A percentile compares a stretch with the other conserved stretches of the same genome.
phyloP scores from a whole-genome alignment of 805 yeast genomes.

The Saturnispora kantuleensis region DNA sequence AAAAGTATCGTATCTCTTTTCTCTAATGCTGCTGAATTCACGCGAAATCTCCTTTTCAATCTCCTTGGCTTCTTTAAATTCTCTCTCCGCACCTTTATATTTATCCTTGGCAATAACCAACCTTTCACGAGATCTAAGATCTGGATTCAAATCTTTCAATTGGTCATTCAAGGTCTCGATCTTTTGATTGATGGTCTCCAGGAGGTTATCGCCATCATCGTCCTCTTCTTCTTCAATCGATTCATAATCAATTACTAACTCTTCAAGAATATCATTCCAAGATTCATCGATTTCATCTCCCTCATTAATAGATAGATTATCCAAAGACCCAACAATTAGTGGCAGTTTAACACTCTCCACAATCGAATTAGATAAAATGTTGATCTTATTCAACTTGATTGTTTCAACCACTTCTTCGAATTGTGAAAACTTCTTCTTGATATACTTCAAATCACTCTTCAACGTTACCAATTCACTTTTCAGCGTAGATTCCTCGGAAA shows the following conservation, averaged over 20 bases:
- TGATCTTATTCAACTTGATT: slow-evolving; percentile 44
- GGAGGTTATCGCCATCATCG: slow-evolving; percentile 24
- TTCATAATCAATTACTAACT: slow-evolving; percentile 47
- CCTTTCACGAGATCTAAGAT: slow-evolving; percentile 69
- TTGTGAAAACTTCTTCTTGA: slow-evolving; percentile 28
- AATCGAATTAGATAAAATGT: slow-evolving; percentile 60
- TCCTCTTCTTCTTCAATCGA: slow-evolving; percentile 24
- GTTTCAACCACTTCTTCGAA: slow-evolving; percentile 47
- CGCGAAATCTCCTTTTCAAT: slow-evolving; percentile 45
- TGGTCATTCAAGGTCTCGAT: slow-evolving; percentile 29
- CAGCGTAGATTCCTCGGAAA: slow-evolving; percentile 17
- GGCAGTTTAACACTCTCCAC: slow-evolving; percentile 63
- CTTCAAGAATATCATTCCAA: slow-evolving; percentile 29
- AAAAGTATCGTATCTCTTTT: slow-evolving; percentile 51
- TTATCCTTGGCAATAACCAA: slow-evolving; percentile 56
- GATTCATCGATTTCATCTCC: slow-evolving; percentile 26
- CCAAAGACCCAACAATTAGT: slow-evolving; percentile 48
- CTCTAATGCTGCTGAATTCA: slow-evolving; percentile 50
- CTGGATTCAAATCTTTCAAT: slow-evolving; percentile 56
- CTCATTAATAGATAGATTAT: slow-evolving; percentile 40
- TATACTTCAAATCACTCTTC: slow-evolving; percentile 24
- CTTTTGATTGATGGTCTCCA: slow-evolving; percentile 16
- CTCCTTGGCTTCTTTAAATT: slow-evolving; percentile 51
- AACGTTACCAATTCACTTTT: slow-evolving; percentile 23
- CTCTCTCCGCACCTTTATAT: slow-evolving; percentile 51